phyloP scores from a whole-genome alignment of 495 filamentous ascomycete species.

The Hypomontagnella submonticulosa region DNA sequence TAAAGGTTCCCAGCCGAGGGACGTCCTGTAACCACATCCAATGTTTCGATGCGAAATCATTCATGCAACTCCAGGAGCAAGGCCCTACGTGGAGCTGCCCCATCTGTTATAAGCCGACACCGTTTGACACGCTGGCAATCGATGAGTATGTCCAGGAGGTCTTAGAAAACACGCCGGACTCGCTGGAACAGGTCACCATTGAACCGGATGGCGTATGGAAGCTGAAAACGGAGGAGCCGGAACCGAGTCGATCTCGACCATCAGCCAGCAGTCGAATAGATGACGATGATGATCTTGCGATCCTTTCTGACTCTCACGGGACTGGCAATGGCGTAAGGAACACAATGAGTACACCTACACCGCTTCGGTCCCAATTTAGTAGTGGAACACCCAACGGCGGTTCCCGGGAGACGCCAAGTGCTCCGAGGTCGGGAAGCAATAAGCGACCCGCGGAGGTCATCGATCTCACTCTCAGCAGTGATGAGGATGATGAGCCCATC shows the following conservation, averaged over 20 bases:
- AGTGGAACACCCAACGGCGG: conserved; percentile 46
- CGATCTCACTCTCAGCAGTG: conserved; percentile 80
- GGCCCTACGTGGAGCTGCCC: conserved; percentile 95
- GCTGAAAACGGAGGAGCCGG: conserved; percentile 41
- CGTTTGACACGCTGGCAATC: conserved; percentile 82
- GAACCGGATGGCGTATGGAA: conserved; percentile 88
- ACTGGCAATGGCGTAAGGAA: conserved; percentile 25
- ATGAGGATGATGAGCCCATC: conserved; percentile 75
- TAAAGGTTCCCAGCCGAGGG: conserved; percentile 82
- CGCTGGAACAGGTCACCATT: conserved; percentile 85
- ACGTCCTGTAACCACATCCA: conserved; percentile 86
- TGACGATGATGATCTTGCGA: conserved; percentile 74
- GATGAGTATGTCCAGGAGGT: conserved; percentile 96
- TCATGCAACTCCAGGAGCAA: conserved; percentile 93
- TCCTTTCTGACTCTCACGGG: conserved; percentile 49
- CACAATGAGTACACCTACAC: conserved; percentile 19
- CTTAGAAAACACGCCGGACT: conserved; percentile 71
- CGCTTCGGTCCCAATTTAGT: conserved; percentile 33
- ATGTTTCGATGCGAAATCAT: conserved; percentile 95
- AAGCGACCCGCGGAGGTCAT: conserved; percentile 78
- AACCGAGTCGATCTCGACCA: conserved; percentile 47
- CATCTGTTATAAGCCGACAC: conserved; percentile 84
- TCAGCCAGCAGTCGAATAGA: conserved; percentile 55
- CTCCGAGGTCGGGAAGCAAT: conserved; percentile 57
- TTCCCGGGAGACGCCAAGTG: conserved; percentile 48